phyloP scores from a whole-genome alignment of 2,329 filamentous ascomycete species.

The Exophiala alcalophila region DNA sequence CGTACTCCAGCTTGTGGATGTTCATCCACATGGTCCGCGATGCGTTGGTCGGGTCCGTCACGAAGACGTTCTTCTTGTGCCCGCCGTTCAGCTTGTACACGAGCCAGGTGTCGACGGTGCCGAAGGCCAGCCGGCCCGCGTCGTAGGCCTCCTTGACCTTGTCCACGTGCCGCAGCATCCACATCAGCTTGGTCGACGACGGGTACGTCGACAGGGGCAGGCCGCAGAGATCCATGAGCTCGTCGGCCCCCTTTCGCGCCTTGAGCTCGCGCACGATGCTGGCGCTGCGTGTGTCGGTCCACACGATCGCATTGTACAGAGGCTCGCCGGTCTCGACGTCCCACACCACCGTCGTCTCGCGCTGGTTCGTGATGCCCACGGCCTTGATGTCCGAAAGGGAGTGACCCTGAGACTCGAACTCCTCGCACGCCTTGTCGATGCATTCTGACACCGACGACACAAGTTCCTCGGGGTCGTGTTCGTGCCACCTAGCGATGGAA shows the following conservation, averaged over 20 bases:
- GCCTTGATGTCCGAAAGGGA: constrained; percentile 62
- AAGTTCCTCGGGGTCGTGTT: constrained; percentile 71
- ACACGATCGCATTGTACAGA: constrained; percentile 73
- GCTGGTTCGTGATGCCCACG: constrained; percentile 77
- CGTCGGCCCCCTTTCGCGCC: constrained; percentile 57
- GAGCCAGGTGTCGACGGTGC: constrained; percentile 77
- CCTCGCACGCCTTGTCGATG: constrained; percentile 64
- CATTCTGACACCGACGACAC: constrained; percentile 66
- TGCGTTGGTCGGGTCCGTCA: constrained; percentile 76
- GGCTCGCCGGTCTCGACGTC: constrained; percentile 69
- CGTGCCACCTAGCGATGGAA: constrained; percentile 62
- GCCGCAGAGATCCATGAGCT: constrained; percentile 63
- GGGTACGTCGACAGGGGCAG: constrained; percentile 77
- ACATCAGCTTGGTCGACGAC: constrained; percentile 71
- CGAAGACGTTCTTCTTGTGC: constrained; percentile 55
- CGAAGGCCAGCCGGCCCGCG: constrained; percentile 66
- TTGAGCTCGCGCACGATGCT: constrained; percentile 71
- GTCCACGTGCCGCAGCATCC: constrained; percentile 66
- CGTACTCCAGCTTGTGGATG: constrained; percentile 68
- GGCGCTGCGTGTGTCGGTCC: constrained; percentile 73
- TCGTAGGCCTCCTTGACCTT: constrained; percentile 67
- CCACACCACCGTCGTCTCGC: constrained; percentile 77
- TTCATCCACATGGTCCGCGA: constrained; percentile 86
- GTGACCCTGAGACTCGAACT: constrained; percentile 63
- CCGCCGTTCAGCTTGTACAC: constrained; percentile 70